A percentile compares a stretch with the other conserved stretches of the same genome.
Conservation (phyloP, 345 rosid species). For the Zanthoxylum bungeanum region DNA sequence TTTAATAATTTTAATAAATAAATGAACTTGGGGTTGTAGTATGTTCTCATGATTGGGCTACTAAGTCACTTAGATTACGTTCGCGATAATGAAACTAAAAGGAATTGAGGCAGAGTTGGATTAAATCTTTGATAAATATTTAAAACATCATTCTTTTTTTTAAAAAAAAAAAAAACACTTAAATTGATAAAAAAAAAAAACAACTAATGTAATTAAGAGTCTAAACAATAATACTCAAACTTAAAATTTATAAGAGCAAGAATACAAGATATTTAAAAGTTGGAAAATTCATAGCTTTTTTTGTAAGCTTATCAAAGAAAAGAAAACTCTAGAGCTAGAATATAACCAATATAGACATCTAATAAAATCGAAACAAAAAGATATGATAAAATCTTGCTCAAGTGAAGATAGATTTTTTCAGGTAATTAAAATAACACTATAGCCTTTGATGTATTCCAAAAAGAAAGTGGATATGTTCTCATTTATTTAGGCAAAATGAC, state of each 20-base stretch:
- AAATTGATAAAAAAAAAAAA: too few relatives aligned
- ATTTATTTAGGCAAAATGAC: slow-evolving; percentile 28
- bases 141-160: too few relatives aligned
- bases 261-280: background rate
- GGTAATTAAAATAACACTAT: slow-evolving; percentile 7
- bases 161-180: too few relatives aligned
- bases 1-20: too few relatives aligned
- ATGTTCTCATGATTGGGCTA: too few relatives aligned
- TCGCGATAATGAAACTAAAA: too few relatives aligned
- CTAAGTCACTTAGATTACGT: too few relatives aligned
- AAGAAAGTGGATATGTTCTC: slow-evolving; percentile 28
- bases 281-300: background rate
- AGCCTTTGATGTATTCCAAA: slow-evolving; percentile 10
- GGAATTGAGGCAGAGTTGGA: too few relatives aligned
- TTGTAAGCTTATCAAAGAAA: background rate
- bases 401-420: slow-evolving; percentile 14
- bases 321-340: too few relatives aligned
- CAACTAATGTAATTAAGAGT: too few relatives aligned
- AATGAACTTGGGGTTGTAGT: too few relatives aligned
- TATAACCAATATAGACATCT: background rate
- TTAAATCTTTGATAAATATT: too few relatives aligned
- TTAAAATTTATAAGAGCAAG: background rate
- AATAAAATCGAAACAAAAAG: background rate
- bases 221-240: background rate
- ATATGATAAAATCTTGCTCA: slow-evolving; percentile 7